Percentiles rank a stretch among this genome's conserved stretches.
Conservation (phyloP, 768 basidiomycete species). For the Phlebiopsis flavidoalba region DNA sequence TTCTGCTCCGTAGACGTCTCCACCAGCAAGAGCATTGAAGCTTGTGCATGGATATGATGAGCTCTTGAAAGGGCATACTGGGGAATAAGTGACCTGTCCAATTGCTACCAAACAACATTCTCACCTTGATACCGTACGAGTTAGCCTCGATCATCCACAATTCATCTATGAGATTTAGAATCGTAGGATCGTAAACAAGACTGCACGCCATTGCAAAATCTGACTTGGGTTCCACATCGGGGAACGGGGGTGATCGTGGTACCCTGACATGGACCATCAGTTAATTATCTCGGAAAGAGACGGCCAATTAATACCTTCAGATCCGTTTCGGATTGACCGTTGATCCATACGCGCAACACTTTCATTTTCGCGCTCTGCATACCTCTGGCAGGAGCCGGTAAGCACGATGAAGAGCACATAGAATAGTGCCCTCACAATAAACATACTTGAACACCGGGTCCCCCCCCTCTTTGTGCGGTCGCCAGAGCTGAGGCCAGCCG, state of each 20-base stretch:
- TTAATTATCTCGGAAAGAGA: neutral
- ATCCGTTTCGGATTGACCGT: slow-evolving; percentile 13
- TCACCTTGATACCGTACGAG: slow-evolving; percentile 26
- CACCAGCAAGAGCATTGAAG: slow-evolving; percentile 27
- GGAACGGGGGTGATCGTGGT: slow-evolving; percentile 24
- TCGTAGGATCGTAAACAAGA: slow-evolving; percentile 30
- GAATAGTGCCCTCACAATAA: neutral
- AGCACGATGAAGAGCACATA: too few species aligned
- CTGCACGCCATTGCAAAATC: slow-evolving; percentile 23
- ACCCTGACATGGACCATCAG: slow-evolving; percentile 7
- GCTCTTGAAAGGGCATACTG: neutral
- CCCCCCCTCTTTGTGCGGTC: too few species aligned
- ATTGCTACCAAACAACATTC: neutral
- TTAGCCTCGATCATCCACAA: slow-evolving; percentile 36
- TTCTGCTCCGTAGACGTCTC: slow-evolving; percentile 30
- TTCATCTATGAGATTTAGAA: slow-evolving; percentile 31
- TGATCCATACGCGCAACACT: slow-evolving; percentile 22
- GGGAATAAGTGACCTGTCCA: neutral
- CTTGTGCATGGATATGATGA: slow-evolving; percentile 22
- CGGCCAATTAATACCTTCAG: slow-evolving; percentile 13
- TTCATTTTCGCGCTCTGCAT: slow-evolving; percentile 21
- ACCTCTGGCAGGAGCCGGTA: slow-evolving; percentile 3
- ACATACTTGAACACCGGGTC: slow-evolving; percentile 16
- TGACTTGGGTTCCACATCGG: slow-evolving; percentile 29
- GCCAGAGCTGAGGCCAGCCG: slow-evolving; percentile 16